These are phyloP conservation scores for Rubus parviflorus DNA, from an alignment of 306 rosid species.

Conservation along the genomic window DNA sequence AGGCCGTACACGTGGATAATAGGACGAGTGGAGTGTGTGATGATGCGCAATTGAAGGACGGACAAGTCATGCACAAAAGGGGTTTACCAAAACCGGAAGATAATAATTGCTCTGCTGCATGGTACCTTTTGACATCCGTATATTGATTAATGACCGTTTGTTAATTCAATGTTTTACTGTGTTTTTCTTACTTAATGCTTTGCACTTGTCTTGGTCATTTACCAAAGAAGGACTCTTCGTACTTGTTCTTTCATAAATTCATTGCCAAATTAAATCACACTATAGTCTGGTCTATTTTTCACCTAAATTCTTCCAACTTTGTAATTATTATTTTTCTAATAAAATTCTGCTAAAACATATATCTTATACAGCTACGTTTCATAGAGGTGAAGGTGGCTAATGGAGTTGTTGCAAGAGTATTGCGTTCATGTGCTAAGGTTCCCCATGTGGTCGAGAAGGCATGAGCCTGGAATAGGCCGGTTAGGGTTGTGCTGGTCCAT, in stretches of 20 bases:
- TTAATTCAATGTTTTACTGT: background rate
- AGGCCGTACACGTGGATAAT: conserved; percentile 43
- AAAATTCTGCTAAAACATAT: too few species aligned
- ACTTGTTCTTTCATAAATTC: background rate
- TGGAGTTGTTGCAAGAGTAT: too few species aligned
- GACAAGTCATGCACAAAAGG: background rate
- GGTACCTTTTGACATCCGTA: conserved; percentile 30
- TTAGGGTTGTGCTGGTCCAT: background rate
- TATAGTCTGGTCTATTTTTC: too few species aligned
- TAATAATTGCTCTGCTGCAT: conserved; percentile 36
- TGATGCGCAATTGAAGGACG: background rate
- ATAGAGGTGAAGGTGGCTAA: too few species aligned
- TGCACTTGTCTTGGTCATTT: background rate
- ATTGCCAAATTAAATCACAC: background rate
- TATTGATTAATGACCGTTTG: conserved; percentile 27
- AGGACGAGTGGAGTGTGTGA: background rate
- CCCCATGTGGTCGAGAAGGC: background rate
- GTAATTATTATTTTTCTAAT: too few species aligned
- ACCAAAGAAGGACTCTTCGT: background rate
- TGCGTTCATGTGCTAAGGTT: too few species aligned
- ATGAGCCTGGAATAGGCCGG: background rate
- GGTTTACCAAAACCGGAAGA: conserved; percentile 21
- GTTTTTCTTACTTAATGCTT: background rate
- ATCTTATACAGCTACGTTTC: too few species aligned
- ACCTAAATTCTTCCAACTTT: too few species aligned